These are phyloP conservation scores for Diaporthe nobilis DNA, from an alignment of 2,329 filamentous ascomycete genomes.

Conservation along the genomic window DNA sequence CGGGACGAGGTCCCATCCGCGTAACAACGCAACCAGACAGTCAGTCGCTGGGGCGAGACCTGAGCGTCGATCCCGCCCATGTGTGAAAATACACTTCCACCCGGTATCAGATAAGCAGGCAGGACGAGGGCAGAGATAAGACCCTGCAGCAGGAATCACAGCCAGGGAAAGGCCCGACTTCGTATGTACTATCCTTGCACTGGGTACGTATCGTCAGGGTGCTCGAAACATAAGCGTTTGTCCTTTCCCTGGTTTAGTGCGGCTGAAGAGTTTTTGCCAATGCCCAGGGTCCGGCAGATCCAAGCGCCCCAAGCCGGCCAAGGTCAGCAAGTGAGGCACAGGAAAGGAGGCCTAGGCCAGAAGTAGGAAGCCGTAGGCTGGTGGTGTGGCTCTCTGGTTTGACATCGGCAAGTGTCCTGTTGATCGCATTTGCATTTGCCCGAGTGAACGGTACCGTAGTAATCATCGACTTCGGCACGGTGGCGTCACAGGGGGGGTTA, in stretches of 20 bases:
- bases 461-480: conserved; percentile 21
- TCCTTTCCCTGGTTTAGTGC: conserved; percentile 40
- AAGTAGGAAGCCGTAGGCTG: conserved; percentile 19
- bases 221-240: background rate
- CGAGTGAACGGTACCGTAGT: conserved; percentile 10
- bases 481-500: conserved; percentile 33
- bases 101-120: conserved; percentile 24
- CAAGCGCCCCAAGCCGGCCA: conserved; percentile 18
- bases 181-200: background rate
- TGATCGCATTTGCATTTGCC: conserved; percentile 30
- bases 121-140: conserved; percentile 5
- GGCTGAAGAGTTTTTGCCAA: conserved; percentile 37
- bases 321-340: conserved; percentile 30
- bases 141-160: conserved; percentile 28
- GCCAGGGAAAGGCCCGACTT: conserved; percentile 34
- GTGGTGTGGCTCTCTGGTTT: background rate
- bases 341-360: conserved; percentile 22
- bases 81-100: conserved; percentile 23
- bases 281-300: conserved; percentile 17
- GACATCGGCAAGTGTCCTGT: conserved; percentile 22
- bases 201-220: conserved; percentile 2
- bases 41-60: background rate
- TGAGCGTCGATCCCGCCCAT: conserved; percentile 10
- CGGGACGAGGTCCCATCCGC: conserved; percentile 29
- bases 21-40: background rate